Base-by-base conservation (phyloP, 306 rosid species). In the Adenanthera pavonina region DNA sequence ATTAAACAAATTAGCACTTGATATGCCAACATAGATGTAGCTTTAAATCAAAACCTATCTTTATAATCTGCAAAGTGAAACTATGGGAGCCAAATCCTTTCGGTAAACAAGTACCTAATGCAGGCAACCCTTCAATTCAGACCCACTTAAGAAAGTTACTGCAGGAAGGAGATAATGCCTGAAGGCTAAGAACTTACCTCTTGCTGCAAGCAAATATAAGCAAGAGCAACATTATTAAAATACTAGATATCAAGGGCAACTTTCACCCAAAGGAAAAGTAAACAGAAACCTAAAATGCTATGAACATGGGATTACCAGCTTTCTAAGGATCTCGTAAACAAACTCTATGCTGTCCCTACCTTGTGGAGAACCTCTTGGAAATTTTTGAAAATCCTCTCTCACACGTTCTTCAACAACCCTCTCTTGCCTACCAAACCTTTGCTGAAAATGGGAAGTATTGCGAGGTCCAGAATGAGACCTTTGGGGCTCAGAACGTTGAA, bases 171-270 rank as follows among this genome's bases (percentile, higher is more conserved):
- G 86, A 90, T 77, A 92, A 90, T 79, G 86, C 94, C 87, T 88
- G 92, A 89, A 91, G 87, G 89, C 86, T 84, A 89, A 89, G 95
- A 90, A 96, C 99, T 96, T 96, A 96, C 98, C 99, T 93, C 91
- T 85, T 84, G 97, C 97, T 87, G 98, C 99, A 92, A 88, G 89
- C 90, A 93, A 92, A 89, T 71, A 87, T 81, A 92, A 81, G 88
- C 68, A 86, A 85, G 79, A 90, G 85, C 76, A 72, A 70, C 84
- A 82, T 85, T 47, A 84, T 87, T 88, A 90, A 79, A 84, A 83
- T 79, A 82, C 79, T 48, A 72, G 69, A 54, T 48, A 74, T 54
- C 46, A 13, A 33, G 75, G 71, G 68, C 59, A 75, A 52, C 73
- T 72, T 72, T 71, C 84, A 81, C 80, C 46, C 20, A 52, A 60